These are phyloP conservation scores for Gaertneriomyces sp. DNA, from an alignment of 192 early-diverging fungal species.

Conservation along the genomic window DNA sequence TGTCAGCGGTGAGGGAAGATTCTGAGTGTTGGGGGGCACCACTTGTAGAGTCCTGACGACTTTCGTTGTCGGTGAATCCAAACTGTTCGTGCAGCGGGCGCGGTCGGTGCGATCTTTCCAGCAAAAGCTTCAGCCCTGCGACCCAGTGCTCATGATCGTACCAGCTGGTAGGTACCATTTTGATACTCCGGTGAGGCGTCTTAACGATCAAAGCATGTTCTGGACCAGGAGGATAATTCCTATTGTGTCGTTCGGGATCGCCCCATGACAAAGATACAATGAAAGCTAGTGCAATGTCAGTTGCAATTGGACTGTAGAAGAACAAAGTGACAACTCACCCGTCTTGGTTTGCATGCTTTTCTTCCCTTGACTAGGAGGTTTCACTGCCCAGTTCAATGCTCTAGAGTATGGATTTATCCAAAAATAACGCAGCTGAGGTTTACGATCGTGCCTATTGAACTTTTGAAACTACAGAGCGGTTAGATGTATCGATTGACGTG, in stretches of 20 bases:
- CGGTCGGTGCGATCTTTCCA: constrained; percentile 14
- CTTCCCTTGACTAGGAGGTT: constrained; percentile 35
- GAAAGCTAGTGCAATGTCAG: constrained; percentile 14
- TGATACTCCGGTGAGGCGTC: constrained; percentile 32
- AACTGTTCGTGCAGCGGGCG: constrained; percentile 33
- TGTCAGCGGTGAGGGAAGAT: no score
- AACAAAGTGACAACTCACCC: constrained; percentile 24
- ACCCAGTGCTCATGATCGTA: constrained; percentile 42
- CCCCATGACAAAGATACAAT: constrained; percentile 28
- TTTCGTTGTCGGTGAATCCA: constrained; percentile 20
- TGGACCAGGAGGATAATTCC: constrained; percentile 40
- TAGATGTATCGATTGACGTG: neutral
- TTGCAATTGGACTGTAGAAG: neutral
- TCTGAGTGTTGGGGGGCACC: no score
- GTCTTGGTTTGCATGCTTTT: constrained; percentile 36
- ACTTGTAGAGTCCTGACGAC: neutral
- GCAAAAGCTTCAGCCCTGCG: constrained; percentile 29
- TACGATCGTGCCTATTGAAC: constrained; percentile 40
- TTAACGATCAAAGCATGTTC: constrained; percentile 37
- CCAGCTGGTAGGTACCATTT: constrained; percentile 43
- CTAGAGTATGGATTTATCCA: constrained; percentile 50
- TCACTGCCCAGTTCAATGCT: constrained; percentile 39
- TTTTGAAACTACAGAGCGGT: constrained; percentile 39
- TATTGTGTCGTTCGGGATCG: constrained; percentile 20
- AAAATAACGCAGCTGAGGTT: constrained; percentile 45